These are phyloP conservation scores for Leccinum subgranulosum DNA, from an alignment of 768 basidiomycete species.

Conservation along the genomic window DNA sequence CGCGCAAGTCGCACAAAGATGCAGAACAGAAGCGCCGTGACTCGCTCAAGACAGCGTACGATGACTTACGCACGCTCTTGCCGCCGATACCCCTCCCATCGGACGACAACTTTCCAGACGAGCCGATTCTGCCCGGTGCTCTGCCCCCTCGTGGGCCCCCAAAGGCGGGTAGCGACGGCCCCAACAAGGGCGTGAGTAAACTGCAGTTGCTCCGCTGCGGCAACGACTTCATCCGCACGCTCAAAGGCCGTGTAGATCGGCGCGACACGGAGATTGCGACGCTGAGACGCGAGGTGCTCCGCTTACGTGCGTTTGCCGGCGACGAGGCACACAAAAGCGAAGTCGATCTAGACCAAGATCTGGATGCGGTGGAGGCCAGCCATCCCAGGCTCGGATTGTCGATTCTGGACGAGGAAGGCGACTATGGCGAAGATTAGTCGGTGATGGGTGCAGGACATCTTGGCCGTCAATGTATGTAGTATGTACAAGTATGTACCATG, in stretches of 20 bases:
- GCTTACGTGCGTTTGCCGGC: conserved; percentile 44
- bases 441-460: not conserved
- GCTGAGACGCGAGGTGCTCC: conserved; percentile 63
- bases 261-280: conserved; percentile 73
- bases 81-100: conserved; percentile 86
- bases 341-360: conserved; percentile 28
- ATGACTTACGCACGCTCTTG: conserved; percentile 76
- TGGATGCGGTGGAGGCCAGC: conserved; percentile 28
- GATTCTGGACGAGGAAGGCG: conserved; percentile 32
- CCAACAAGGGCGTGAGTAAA: conserved; percentile 93
- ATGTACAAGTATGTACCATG: conserved; percentile 4
- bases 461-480: conserved; percentile 3
- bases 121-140: conserved; percentile 80
- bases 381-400: conserved; percentile 19
- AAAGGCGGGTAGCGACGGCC: conserved; percentile 82
- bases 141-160: conserved; percentile 89
- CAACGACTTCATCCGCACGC: conserved; percentile 79
- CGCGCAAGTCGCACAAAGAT: conserved; percentile 88
- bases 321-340: conserved; percentile 21
- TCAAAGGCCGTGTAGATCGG: conserved; percentile 75
- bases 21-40: conserved; percentile 98
- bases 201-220: conserved; percentile 87
- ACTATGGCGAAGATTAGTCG: conserved; percentile 27
- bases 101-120: conserved; percentile 66
- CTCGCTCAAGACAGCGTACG: conserved; percentile 91